Evolutionary conservation across 257 asterid genomes (phyloP), one percentile per base, ranked within the genome.

Genomic region (Nicotiana attenuata): DNA sequence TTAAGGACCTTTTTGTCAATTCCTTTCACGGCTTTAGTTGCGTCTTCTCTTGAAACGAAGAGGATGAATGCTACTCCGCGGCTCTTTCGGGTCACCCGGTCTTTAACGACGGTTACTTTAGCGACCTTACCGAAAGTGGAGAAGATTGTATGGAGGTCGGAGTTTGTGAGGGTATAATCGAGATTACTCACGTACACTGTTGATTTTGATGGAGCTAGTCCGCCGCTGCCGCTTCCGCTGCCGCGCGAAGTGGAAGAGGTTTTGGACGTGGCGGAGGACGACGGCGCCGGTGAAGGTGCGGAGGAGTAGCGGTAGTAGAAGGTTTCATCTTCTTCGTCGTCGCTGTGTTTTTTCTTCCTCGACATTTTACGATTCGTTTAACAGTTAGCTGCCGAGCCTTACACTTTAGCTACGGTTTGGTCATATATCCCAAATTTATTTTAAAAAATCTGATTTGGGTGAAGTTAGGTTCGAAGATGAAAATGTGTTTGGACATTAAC

Each of bases 91-190:
- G 93, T 92, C 41, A 19, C 53, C 29, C 98, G 97, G 88, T 96
- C 97, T 86, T 96, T 96, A 80, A 96, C 89, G 65, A 96, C 93
- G 13, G 97, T 96, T 76, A 94, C 98, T 59, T 94, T 94, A n/a
- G 98, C 99, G 53, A 96, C 92, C 80, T 94, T 96, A 2, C 99
- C 97, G 89, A 96, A 96, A 22, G 93, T 94, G 88, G 99, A 96
- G 92, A 96, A 96, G 80, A 96, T 92, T 1, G 98, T 96, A 86
- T 90, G 95, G 84, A 96, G 89, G 83, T 96, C 98, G 65, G 97
- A 96, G 83, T 96, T 96, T 0, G 98, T 96, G 31, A 96, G 91
- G 83, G 86, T 88, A 94, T 82, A 96, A 85, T 96, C 99, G 52
- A 96, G 77, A 93, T 96, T 96, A 91, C 97, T 88, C 14, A 92